These are phyloP conservation scores for Colletotrichum acutatum DNA, from an alignment of 2,329 filamentous ascomycete species.

Conservation along the genomic window DNA sequence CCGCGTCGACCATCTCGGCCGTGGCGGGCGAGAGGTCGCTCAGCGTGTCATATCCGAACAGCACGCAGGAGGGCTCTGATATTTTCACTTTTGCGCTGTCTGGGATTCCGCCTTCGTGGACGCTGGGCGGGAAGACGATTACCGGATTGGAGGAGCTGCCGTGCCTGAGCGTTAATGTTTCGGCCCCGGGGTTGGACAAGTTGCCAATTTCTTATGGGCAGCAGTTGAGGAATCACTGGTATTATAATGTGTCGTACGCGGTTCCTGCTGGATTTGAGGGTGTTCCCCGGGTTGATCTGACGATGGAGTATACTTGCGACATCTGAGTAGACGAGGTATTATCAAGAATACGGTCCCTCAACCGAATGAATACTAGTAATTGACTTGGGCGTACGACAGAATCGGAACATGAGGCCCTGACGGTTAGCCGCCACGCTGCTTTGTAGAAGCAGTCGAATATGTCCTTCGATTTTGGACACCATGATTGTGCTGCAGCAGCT, in stretches of 20 bases:
- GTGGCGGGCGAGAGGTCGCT: conserved; percentile 47
- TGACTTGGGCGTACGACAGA: background rate
- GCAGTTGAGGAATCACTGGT: conserved; percentile 52
- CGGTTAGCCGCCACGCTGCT: too few species aligned
- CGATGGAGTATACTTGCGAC: conserved; percentile 44
- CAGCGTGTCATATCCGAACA: conserved; percentile 51
- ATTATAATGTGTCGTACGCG: conserved; percentile 58
- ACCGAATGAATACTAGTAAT: background rate
- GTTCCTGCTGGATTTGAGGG: conserved; percentile 53
- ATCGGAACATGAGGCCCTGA: too few species aligned
- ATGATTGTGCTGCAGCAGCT: background rate
- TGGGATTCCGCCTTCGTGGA: conserved; percentile 52
- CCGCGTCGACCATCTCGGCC: conserved; percentile 54
- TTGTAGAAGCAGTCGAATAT: too few species aligned
- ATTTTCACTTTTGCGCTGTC: conserved; percentile 53
- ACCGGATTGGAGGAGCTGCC: conserved; percentile 48
- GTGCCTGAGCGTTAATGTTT: conserved; percentile 51
- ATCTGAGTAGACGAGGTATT: background rate
- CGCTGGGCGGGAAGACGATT: conserved; percentile 44
- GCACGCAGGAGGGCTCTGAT: conserved; percentile 49
- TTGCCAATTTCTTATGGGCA: conserved; percentile 50
- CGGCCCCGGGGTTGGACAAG: conserved; percentile 49
- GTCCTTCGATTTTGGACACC: background rate
- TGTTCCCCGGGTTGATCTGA: conserved; percentile 48
- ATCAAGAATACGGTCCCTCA: background rate